phyloP scores from a whole-genome alignment of 495 filamentous ascomycete species.

The Penicillium canescens region DNA sequence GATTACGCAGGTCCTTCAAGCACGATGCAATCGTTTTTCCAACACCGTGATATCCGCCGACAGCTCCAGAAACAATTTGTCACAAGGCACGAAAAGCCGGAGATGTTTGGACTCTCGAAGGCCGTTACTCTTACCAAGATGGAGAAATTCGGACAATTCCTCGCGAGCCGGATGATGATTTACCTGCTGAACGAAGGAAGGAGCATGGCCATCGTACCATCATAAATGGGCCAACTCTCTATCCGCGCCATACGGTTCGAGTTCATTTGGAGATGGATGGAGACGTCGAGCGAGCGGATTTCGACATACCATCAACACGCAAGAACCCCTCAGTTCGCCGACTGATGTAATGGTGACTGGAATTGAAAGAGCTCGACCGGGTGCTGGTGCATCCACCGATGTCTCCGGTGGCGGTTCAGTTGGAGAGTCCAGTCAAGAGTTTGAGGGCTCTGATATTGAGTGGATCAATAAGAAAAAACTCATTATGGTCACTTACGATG shows the following conservation, averaged over 20 bases:
- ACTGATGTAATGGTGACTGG: constrained; percentile 23
- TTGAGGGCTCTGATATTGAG: background rate
- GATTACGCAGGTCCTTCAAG: background rate
- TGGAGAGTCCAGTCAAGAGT: background rate
- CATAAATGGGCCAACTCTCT: constrained; percentile 8
- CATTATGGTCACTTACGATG: constrained; percentile 58
- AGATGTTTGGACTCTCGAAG: constrained; percentile 15
- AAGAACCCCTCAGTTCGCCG: constrained; percentile 13
- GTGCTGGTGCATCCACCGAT: background rate
- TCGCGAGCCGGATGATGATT: constrained; percentile 6
- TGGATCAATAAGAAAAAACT: constrained; percentile 32
- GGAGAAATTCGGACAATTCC: constrained; percentile 8
- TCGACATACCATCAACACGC: constrained; percentile 20
- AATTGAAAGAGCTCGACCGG: constrained; percentile 6
- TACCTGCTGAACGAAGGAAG: constrained; percentile 1
- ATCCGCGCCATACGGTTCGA: constrained; percentile 11
- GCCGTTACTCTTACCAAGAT: constrained; percentile 15
- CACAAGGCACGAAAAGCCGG: constrained; percentile 7
- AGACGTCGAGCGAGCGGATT: constrained; percentile 15
- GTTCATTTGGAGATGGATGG: constrained; percentile 15
- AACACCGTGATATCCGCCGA: constrained; percentile 37
- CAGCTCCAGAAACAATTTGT: constrained; percentile 35
- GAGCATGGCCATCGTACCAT: constrained; percentile 17
- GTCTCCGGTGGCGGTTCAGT: background rate
- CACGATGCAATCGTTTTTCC: constrained; percentile 35